Evolutionary conservation across 805 yeast species (phyloP).

Genomic region (Suhomyces vadensis): DNA sequence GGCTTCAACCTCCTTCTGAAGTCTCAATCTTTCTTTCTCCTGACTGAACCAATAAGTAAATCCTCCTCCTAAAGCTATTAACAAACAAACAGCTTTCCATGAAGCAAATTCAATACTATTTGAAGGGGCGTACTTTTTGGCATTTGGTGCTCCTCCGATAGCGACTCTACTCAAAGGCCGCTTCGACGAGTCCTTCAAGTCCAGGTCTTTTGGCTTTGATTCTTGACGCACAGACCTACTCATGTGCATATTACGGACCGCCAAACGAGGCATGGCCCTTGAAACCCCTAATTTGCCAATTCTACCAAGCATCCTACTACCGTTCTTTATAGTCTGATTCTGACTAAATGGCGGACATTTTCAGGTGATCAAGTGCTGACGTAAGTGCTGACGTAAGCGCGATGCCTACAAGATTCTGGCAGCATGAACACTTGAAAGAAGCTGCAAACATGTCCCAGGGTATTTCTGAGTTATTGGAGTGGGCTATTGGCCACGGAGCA

Average conservation of each 20-base stretch:
- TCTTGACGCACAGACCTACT: too few relatives aligned
- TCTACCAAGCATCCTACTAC: too few relatives aligned
- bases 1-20: slow-evolving; percentile 77
- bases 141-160: slow-evolving; percentile 56
- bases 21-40: slow-evolving; percentile 74
- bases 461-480: slow-evolving; percentile 18
- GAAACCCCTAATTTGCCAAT: too few relatives aligned
- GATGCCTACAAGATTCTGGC: neutral
- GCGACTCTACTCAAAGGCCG: slow-evolving; percentile 82
- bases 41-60: slow-evolving; percentile 67
- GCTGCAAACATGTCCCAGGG: neutral
- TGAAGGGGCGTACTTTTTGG: slow-evolving; percentile 37
- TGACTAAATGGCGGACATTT: neutral
- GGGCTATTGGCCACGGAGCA: slow-evolving; percentile 37
- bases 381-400: neutral
- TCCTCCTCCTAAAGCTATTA: slow-evolving; percentile 69
- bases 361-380: neutral
- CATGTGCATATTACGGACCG: too few relatives aligned
- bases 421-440: too few relatives aligned
- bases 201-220: too few relatives aligned
- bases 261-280: too few relatives aligned
- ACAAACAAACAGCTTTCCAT: slow-evolving; percentile 78
- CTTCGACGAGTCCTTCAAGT: slow-evolving; percentile 17
- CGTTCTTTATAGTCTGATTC: too few relatives aligned
- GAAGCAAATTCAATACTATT: slow-evolving; percentile 69